Evolutionary conservation across 257 asterid species (phyloP), one percentile per base, ranked within the genome.

Genomic region (Parsonsia alboflavescens): DNA sequence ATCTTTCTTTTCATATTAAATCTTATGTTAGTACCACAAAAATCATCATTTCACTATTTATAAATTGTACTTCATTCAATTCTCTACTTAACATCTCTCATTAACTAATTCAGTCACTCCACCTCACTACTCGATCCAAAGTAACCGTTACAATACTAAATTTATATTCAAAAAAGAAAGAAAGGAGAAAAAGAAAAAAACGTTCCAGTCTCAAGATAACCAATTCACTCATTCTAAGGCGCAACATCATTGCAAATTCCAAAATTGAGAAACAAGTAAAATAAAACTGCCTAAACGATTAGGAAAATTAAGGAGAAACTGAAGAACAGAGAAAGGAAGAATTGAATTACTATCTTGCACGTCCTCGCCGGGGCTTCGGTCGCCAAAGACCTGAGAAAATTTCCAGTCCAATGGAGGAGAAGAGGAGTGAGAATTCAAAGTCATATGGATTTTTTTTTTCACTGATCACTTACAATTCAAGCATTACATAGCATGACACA

Each of bases 331-430:
- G 70, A 68, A 30, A 53, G 72, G 62, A 68, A 72, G 4, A 0
- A 1, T 16, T 63, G 26, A 78, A 52, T 84, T 85, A 92, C 97
- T 76, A 62, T 92, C 86, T 72, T 83, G 91, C 24, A 86, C 78
- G 52, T 82, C 88, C 75, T 92, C 96, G 9, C 85, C 88, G 58
- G 96, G 88, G 50, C 80, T 78, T 39, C 79, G 83, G 44, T 88
- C 93, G 74, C 96, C 96, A 78, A 92, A 90, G 22, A 87, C 85
- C 79, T 90, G 96, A 53, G 96, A 92, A 74, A 92, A 89, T 48
- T 77, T 89, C 97, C 97, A 92, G 45, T 84, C 86, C 64, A 82
- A 66, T 61, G 90, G 64, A 15, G 85, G 75, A 71, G 84, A 69
- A 54, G 85, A 61, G 48, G 80, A 62, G 52, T 66, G 73, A 19